Base-by-base conservation (phyloP, 2,329 filamentous ascomycete genomes). In the Xylariales sp. region DNA sequence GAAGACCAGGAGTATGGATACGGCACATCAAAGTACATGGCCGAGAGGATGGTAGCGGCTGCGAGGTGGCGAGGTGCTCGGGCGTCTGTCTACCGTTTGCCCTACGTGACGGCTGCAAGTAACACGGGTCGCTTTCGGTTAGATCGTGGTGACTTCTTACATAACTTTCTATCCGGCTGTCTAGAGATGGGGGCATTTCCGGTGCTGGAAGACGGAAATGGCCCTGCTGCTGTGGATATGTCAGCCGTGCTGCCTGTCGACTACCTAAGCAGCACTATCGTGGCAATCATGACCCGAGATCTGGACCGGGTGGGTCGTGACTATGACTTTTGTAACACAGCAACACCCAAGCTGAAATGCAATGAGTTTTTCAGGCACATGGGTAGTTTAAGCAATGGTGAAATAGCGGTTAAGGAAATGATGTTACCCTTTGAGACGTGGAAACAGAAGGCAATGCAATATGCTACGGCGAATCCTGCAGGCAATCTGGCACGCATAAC, bases 91-190 rank as follows among this genome's bases (percentile, higher is more conserved):
- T 56, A 55, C 29, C 52, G 51, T 5, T 35, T 57, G 10, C 53
- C 53, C 11, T 56, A 47, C 37, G 52, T 54, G 17, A 49, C 54
- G 5, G 54, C 54, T 19, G 53, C 53, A 13, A 45, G 47, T 2
- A 29, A 32, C 5, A 51, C 44, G 15, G 53, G 54, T 18, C 46
- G 50, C 17, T 55, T 56, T 43, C 51, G 54, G 29, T 48, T 36
- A 20, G 51, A 57, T 39, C 51, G 48, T 15, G 54, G 54, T 10
- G 53, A 56, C 34, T 55, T 57, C 37, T 38, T 57, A 18, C 46
- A 56, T 41, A 56, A 51, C 38, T 41, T 56, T 12, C 47, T 57
- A 25, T 37, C 29, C 8, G 53, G 52, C 17, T 42, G 52, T 33
- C 41, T 57, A 8, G 47, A 55, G 31, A 35, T 56, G 43, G 54